These are phyloP conservation scores for Lumnitzera racemosa DNA, from an alignment of 345 rosid genomes.

Conservation along the genomic window DNA sequence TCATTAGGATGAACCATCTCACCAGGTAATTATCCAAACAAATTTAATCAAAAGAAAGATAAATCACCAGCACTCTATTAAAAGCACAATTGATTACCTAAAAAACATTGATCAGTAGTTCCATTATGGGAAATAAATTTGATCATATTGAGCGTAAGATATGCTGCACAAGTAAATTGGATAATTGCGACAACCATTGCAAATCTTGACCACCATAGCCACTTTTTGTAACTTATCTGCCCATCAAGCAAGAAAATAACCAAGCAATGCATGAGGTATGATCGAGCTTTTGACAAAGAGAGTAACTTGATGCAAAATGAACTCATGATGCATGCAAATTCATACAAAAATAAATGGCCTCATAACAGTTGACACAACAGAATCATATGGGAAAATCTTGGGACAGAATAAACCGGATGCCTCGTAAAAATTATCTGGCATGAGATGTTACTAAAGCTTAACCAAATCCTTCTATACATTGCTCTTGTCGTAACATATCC, in stretches of 20 bases:
- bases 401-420: too few relatives aligned
- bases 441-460: too few relatives aligned
- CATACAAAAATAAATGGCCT: too few relatives aligned
- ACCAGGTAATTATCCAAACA: neutral
- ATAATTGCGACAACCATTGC: conserved; percentile 45
- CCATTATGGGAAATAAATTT: conserved; percentile 37
- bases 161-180: conserved; percentile 59
- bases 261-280: neutral
- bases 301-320: neutral
- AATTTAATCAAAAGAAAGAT: neutral
- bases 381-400: too few relatives aligned
- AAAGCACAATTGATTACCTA: conserved; percentile 37
- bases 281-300: neutral
- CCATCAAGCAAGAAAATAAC: conserved; percentile 6
- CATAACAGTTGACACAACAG: too few relatives aligned
- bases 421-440: too few relatives aligned
- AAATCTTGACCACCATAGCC: conserved; percentile 82
- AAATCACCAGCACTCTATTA: neutral
- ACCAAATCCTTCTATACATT: too few relatives aligned
- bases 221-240: conserved; percentile 68
- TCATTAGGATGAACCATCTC: neutral
- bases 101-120: conserved; percentile 34
- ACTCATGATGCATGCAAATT: neutral
- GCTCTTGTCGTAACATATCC: too few relatives aligned
- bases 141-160: conserved; percentile 44